phyloP scores from a whole-genome alignment of 331 rosid species.

The Rhamnella rubrinervis region DNA sequence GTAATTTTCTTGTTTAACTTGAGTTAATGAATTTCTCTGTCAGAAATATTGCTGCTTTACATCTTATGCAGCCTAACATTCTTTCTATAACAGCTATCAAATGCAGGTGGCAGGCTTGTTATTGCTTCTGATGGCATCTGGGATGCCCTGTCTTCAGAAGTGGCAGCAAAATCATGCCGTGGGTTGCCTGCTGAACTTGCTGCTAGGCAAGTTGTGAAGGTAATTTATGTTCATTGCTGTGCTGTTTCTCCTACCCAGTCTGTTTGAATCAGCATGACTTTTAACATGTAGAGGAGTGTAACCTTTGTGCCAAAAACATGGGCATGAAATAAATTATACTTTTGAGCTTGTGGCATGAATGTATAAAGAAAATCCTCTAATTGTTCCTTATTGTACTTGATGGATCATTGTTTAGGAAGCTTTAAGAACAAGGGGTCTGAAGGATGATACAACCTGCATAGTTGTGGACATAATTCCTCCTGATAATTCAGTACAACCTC shows the following conservation, averaged over 20 bases:
- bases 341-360: no score
- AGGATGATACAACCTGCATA: constrained; percentile 93
- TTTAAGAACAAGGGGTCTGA: constrained; percentile 75
- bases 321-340: no score
- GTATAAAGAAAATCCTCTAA: not conserved
- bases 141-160: constrained; percentile 89
- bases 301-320: no score
- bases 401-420: constrained; percentile 60
- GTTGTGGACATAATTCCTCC: constrained; percentile 92
- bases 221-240: constrained; percentile 23
- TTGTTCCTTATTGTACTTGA: constrained; percentile 6
- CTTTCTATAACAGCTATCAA: constrained; percentile 56
- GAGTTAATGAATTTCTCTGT: not conserved
- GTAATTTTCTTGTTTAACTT: constrained; percentile 33
- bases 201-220: constrained; percentile 94
- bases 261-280: constrained; percentile 4
- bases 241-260: not conserved
- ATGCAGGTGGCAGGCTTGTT: constrained; percentile 88
- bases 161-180: constrained; percentile 79
- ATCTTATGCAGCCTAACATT: constrained; percentile 24
- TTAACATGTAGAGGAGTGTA: no score
- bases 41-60: not conserved
- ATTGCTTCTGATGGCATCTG: constrained; percentile 98
- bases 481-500: constrained; percentile 48
- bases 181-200: constrained; percentile 97